These are phyloP conservation scores for Zygotorulaspora sp. DNA, from an alignment of 805 yeast species.

Conservation along the genomic window DNA sequence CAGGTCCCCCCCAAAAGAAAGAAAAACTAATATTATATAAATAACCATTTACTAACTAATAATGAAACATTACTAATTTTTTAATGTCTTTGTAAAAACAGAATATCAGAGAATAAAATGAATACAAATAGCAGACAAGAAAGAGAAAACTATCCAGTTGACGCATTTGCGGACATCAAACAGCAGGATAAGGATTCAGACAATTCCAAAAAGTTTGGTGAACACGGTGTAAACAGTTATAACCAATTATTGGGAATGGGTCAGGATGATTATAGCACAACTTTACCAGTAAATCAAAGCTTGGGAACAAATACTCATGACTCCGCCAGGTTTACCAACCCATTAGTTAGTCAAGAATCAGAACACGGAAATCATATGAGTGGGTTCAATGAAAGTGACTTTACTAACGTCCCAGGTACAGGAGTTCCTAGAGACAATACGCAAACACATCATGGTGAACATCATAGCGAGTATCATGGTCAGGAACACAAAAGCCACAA, in stretches of 20 bases:
- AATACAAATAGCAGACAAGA: conserved; percentile 6
- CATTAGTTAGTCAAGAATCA: background rate
- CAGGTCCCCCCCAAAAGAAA: too few species aligned
- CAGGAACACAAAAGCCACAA: background rate
- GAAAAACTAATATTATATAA: conserved; percentile 6
- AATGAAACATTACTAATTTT: conserved; percentile 6
- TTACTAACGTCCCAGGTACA: conserved; percentile 2
- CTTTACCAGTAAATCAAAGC: conserved; percentile 8
- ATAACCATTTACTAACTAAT: conserved; percentile 11
- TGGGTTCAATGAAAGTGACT: background rate
- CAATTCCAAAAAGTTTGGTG: conserved; percentile 3
- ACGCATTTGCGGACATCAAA: conserved; percentile 12
- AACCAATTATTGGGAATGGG: conserved; percentile 15
- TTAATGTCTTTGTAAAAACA: conserved; percentile 6
- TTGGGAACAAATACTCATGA: background rate
- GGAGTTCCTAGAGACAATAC: background rate
- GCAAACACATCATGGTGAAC: background rate
- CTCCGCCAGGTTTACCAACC: too few species aligned
- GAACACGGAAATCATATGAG: background rate
- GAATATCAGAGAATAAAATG: conserved; percentile 7
- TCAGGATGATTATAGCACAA: conserved; percentile 12
- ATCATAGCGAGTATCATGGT: background rate
- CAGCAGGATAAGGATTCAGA: background rate
- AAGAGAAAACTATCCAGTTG: conserved; percentile 19
- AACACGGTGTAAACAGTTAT: conserved; percentile 8